phyloP scores from a whole-genome alignment of 2,329 filamentous ascomycete genomes.

The Beauveria sp. region DNA sequence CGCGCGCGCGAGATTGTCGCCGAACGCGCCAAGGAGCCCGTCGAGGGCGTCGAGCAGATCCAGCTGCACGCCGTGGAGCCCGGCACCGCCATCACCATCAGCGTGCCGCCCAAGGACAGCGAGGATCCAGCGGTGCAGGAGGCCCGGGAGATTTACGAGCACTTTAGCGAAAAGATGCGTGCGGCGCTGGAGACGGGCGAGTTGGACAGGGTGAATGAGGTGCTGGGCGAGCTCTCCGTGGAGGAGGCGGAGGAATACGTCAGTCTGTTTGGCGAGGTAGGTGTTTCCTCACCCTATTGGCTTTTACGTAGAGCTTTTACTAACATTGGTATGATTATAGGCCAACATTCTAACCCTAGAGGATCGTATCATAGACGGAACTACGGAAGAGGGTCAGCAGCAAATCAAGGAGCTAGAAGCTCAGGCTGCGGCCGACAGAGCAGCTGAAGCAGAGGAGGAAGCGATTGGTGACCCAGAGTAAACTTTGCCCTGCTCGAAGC shows the following conservation, averaged over 20 bases:
- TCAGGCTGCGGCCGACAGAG: conserved; percentile 24
- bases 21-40: conserved; percentile 44
- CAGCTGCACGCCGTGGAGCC: conserved; percentile 95
- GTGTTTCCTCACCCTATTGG: neutral
- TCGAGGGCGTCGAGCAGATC: conserved; percentile 84
- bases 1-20: conserved; percentile 64
- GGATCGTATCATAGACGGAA: conserved; percentile 90
- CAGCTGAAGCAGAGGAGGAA: conserved; percentile 15
- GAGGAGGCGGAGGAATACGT: conserved; percentile 83
- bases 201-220: conserved; percentile 52
- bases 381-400: conserved; percentile 75
- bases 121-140: conserved; percentile 56
- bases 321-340: conserved; percentile 25
- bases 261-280: conserved; percentile 64
- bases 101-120: conserved; percentile 62
- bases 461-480: conserved; percentile 32
- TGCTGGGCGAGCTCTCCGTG: conserved; percentile 80
- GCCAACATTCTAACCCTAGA: conserved; percentile 87
- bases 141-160: conserved; percentile 70
- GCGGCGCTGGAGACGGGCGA: conserved; percentile 81
- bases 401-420: conserved; percentile 69
- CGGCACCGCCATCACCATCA: conserved; percentile 84
- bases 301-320: neutral
- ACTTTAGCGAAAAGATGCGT: conserved; percentile 73
- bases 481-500: neutral